Evolutionary conservation across 352 stramenopile genomes (phyloP).

Genomic region (Pythium volutum): DNA sequence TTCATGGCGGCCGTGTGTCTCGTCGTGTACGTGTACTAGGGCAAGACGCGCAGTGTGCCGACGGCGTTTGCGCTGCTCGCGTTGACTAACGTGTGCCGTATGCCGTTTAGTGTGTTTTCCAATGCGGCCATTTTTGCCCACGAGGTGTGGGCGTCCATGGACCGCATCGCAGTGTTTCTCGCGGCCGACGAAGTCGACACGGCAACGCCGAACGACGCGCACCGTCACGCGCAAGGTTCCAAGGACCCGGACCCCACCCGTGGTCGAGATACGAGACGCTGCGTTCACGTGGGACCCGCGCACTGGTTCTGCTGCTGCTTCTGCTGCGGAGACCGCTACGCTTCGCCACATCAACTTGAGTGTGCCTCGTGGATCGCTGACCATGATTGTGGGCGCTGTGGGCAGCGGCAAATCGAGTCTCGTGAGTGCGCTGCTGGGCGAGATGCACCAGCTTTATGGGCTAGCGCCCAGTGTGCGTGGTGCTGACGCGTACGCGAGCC

Average conservation of each 20-base stretch:
- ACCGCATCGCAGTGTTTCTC: constrained; percentile 34
- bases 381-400: constrained; percentile 54
- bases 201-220: too few species aligned
- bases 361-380: constrained; percentile 41
- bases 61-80: constrained; percentile 36
- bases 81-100: constrained; percentile 32
- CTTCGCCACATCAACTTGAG: constrained; percentile 36
- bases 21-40: constrained; percentile 19
- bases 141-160: constrained; percentile 29
- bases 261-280: constrained; percentile 30
- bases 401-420: constrained; percentile 58
- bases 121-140: constrained; percentile 30
- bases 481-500: too few species aligned
- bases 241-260: too few species aligned
- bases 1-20: constrained; percentile 22
- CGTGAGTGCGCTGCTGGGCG: constrained; percentile 39
- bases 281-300: constrained; percentile 32
- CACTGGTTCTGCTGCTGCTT: too few species aligned
- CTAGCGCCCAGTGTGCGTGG: too few species aligned
- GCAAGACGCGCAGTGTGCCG: constrained; percentile 8
- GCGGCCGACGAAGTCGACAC: constrained; percentile 31
- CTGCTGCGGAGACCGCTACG: too few species aligned
- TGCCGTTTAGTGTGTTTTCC: constrained; percentile 37
- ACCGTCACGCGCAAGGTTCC: too few species aligned
- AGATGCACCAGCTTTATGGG: constrained; percentile 37